Conservation (phyloP, 2,329 filamentous ascomycete species). For the Fusarium sp. region DNA sequence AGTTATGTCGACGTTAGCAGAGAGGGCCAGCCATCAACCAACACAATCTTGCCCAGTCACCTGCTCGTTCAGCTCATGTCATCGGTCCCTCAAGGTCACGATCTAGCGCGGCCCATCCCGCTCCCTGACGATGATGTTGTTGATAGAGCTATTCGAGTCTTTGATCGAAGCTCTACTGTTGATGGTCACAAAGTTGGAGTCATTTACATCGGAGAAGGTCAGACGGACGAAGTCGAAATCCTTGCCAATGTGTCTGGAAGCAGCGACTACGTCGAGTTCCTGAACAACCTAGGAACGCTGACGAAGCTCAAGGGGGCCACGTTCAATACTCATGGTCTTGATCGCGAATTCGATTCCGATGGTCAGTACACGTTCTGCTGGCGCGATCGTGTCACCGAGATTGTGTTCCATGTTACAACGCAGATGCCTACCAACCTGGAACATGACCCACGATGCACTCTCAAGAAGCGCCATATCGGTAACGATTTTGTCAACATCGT, state of each 20-base stretch:
- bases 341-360: slow-evolving; percentile 81
- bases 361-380: slow-evolving; percentile 92
- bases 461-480: slow-evolving; percentile 95
- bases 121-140: slow-evolving; percentile 78
- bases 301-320: slow-evolving; percentile 84
- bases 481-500: slow-evolving; percentile 99
- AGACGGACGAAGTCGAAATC: slow-evolving; percentile 85
- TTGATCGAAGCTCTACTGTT: slow-evolving; percentile 89
- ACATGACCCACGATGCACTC: slow-evolving; percentile 78
- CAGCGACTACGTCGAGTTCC: slow-evolving; percentile 86
- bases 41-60: slow-evolving; percentile 78
- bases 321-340: slow-evolving; percentile 94
- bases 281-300: slow-evolving; percentile 84
- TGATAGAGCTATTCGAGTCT: slow-evolving; percentile 79
- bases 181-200: slow-evolving; percentile 97
- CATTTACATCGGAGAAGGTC: slow-evolving; percentile 90
- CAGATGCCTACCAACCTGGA: slow-evolving; percentile 95
- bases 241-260: slow-evolving; percentile 89
- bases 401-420: slow-evolving; percentile 95
- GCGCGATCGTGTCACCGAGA: slow-evolving; percentile 94
- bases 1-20: slow-evolving; percentile 61
- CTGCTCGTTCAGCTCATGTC: slow-evolving; percentile 77
- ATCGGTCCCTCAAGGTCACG: slow-evolving; percentile 68
- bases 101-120: slow-evolving; percentile 77
- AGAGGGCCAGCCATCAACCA: slow-evolving; percentile 65